Conservation (phyloP, 306 rosid species). For the Abrus pulchellus region DNA sequence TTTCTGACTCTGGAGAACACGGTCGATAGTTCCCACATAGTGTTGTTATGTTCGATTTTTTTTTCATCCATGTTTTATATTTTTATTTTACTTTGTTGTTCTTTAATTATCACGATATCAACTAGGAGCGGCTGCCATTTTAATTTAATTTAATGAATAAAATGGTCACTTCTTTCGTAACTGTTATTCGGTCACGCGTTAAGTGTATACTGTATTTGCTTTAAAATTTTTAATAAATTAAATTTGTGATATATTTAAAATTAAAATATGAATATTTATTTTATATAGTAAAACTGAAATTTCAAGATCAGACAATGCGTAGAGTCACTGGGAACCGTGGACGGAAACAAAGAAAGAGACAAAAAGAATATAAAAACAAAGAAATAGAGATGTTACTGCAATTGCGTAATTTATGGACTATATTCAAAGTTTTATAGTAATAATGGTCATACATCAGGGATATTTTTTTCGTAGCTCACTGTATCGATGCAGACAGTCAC, state of each 20-base stretch:
- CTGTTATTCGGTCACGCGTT: neutral
- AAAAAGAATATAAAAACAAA: neutral
- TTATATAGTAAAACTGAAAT: neutral
- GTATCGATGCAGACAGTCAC: neutral
- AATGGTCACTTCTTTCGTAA: neutral
- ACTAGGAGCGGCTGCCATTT: neutral
- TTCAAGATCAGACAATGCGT: neutral
- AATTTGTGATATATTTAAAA: too few relatives aligned
- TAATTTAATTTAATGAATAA: neutral
- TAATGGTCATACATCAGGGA: neutral
- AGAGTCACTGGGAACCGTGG: slow-evolving; percentile 1
- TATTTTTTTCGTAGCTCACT: too few relatives aligned
- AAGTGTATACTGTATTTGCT: neutral
- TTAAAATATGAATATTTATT: neutral
- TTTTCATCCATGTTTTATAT: neutral
- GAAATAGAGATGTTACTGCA: neutral
- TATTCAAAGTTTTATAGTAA: neutral
- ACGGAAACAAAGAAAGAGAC: neutral
- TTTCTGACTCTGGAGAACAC: neutral
- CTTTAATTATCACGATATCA: neutral
- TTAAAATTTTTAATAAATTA: neutral
- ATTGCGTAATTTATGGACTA: neutral
- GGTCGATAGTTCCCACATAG: neutral
- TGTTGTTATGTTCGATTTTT: neutral
- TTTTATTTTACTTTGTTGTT: neutral